phyloP scores from a whole-genome alignment of 345 rosid genomes.

The Salix suchowensis region DNA sequence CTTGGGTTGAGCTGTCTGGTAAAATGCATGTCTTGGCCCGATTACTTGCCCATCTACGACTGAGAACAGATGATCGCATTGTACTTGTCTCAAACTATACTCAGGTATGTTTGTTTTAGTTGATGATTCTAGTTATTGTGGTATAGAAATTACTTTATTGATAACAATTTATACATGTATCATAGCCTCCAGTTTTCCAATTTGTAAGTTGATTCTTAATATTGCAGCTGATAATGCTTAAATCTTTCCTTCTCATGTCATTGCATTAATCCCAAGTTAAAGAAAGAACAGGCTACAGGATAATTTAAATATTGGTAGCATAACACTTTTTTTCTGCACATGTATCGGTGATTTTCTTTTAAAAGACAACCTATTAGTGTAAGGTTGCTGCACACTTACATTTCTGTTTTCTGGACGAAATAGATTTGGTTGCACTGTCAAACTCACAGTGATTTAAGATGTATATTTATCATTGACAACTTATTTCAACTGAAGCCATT shows the following conservation, averaged over 20 bases:
- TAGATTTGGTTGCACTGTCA: constrained; percentile 1
- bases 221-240: background rate
- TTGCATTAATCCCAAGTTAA: background rate
- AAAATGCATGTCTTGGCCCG: constrained; percentile 97
- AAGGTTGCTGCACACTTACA: background rate
- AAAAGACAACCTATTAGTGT: background rate
- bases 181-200: background rate
- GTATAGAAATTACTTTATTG: background rate
- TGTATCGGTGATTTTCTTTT: background rate
- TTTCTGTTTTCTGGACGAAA: background rate
- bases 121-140: background rate
- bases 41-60: constrained; percentile 74
- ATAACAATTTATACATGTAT: background rate
- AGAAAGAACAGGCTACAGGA: background rate
- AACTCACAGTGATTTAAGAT: constrained; percentile 3
- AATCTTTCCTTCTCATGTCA: background rate
- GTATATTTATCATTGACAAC: background rate
- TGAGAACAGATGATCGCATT: constrained; percentile 81
- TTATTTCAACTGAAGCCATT: background rate
- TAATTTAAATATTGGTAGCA: background rate
- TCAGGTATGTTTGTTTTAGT: constrained; percentile 48
- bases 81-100: constrained; percentile 98
- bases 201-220: background rate
- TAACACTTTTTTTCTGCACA: background rate
- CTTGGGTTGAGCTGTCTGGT: constrained; percentile 97